These are phyloP conservation scores for Lepidium sativum DNA, from an alignment of 345 rosid genomes.

Conservation along the genomic window DNA sequence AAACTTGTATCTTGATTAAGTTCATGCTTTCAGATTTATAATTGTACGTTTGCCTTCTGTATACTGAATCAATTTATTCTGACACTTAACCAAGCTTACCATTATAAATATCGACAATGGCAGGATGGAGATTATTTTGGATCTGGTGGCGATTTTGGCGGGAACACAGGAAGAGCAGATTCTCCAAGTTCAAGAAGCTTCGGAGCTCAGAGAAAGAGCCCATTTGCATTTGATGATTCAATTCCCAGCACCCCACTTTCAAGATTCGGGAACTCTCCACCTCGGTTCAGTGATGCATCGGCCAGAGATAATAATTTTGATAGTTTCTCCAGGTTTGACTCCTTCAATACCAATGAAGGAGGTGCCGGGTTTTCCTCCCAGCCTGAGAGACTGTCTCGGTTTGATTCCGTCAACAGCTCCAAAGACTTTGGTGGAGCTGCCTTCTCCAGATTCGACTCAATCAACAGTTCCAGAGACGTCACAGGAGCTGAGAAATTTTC, in stretches of 20 bases:
- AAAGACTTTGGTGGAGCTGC: slow-evolving; percentile 38
- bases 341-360: slow-evolving; percentile 58
- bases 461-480: slow-evolving; percentile 34
- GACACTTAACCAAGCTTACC: too few species aligned
- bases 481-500: slow-evolving; percentile 24
- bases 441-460: slow-evolving; percentile 36
- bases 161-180: slow-evolving; percentile 43
- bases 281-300: slow-evolving; percentile 71
- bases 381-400: slow-evolving; percentile 56
- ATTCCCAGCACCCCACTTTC: slow-evolving; percentile 80
- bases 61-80: not conserved
- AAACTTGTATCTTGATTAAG: not conserved
- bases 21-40: slow-evolving; percentile 5
- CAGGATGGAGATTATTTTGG: slow-evolving; percentile 66
- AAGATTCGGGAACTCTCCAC: slow-evolving; percentile 71
- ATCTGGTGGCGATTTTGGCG: slow-evolving; percentile 49
- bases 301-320: slow-evolving; percentile 46
- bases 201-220: slow-evolving; percentile 43
- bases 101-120: slow-evolving; percentile 2
- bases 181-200: slow-evolving; percentile 47
- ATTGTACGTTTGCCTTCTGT: not conserved
- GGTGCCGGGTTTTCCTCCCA: slow-evolving; percentile 44
- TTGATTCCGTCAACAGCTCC: slow-evolving; percentile 54
- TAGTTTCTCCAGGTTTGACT: slow-evolving; percentile 86
- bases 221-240: slow-evolving; percentile 75